phyloP scores from a whole-genome alignment of 352 stramenopile species.

The Phytopythium boreale region DNA sequence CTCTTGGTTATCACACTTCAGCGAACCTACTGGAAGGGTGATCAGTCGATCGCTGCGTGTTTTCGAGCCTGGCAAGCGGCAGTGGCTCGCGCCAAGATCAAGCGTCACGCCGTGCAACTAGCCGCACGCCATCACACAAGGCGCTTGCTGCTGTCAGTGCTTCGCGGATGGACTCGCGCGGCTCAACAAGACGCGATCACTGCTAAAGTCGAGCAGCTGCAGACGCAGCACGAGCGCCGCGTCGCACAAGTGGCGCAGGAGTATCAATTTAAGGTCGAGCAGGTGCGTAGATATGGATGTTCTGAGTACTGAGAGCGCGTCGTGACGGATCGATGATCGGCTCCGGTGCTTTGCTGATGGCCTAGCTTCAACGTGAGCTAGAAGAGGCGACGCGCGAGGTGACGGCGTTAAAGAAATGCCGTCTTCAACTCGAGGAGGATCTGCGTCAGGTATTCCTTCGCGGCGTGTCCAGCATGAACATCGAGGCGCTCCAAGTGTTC shows the following conservation, averaged over 20 bases:
- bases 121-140: slow-evolving; percentile 17
- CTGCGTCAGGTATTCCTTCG: slow-evolving; percentile 64
- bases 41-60: slow-evolving; percentile 18
- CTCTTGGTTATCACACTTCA: slow-evolving; percentile 12
- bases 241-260: slow-evolving; percentile 29
- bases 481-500: slow-evolving; percentile 65
- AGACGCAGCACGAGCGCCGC: slow-evolving; percentile 28
- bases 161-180: slow-evolving; percentile 18
- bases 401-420: slow-evolving; percentile 32
- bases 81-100: slow-evolving; percentile 2
- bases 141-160: slow-evolving; percentile 10
- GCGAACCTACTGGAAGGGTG: slow-evolving; percentile 20
- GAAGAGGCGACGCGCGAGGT: slow-evolving; percentile 32
- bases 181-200: slow-evolving; percentile 4
- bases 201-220: slow-evolving; percentile 8
- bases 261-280: slow-evolving; percentile 39
- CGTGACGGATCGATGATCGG: neutral
- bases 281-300: slow-evolving; percentile 16
- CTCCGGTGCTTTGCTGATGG: neutral
- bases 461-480: slow-evolving; percentile 74
- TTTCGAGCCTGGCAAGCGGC: slow-evolving; percentile 28
- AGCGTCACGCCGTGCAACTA: neutral
- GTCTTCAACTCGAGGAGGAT: slow-evolving; percentile 55
- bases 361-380: slow-evolving; percentile 40
- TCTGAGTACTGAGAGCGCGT: neutral